A percentile compares a stretch with the other conserved stretches of the same genome.
Conservation (phyloP, 139 green algal species). For the Protoeuglena noctilucae region DNA sequence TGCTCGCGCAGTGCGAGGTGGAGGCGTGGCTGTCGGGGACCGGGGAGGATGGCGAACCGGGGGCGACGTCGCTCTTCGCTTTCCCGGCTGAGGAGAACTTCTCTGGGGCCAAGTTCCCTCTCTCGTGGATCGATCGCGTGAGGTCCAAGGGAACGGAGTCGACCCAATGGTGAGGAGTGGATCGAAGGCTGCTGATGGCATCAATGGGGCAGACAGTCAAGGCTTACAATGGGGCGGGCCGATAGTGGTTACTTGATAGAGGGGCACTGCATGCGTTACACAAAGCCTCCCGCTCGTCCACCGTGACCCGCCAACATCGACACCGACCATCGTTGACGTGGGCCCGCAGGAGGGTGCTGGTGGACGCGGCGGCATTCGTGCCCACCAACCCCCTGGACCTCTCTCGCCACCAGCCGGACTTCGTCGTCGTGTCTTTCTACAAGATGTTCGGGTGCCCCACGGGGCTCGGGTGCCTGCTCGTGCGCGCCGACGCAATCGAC, state of each 20-base stretch:
- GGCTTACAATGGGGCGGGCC: no score
- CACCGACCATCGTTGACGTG: no score
- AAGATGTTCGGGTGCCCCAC: constrained; percentile 66
- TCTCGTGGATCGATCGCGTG: constrained; percentile 35
- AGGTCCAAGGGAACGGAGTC: constrained; percentile 21
- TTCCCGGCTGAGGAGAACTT: constrained; percentile 62
- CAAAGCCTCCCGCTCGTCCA: no score
- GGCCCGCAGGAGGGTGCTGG: constrained; percentile 23
- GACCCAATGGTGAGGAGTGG: constrained; percentile 14
- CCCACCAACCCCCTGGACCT: constrained; percentile 51
- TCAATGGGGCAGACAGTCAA: no score
- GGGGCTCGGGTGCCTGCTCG: constrained; percentile 37
- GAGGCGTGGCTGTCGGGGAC: constrained; percentile 18
- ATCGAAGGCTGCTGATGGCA: no score
- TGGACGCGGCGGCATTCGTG: constrained; percentile 53
- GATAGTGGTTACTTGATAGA: no score
- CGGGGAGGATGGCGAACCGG: neutral
- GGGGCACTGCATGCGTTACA: no score
- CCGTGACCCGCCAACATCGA: neutral
- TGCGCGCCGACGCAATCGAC: constrained; percentile 26
- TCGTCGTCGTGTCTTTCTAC: constrained; percentile 53
- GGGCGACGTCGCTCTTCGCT: constrained; percentile 29
- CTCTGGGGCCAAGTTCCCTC: constrained; percentile 38
- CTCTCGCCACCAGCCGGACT: constrained; percentile 30
- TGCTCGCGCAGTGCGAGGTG: constrained; percentile 5